Percentiles rank a stretch among this genome's conserved stretches.
These are phyloP conservation scores for Staphylotrichum longicolle DNA, from an alignment of 495 filamentous ascomycete genomes.

Conservation along the genomic window DNA sequence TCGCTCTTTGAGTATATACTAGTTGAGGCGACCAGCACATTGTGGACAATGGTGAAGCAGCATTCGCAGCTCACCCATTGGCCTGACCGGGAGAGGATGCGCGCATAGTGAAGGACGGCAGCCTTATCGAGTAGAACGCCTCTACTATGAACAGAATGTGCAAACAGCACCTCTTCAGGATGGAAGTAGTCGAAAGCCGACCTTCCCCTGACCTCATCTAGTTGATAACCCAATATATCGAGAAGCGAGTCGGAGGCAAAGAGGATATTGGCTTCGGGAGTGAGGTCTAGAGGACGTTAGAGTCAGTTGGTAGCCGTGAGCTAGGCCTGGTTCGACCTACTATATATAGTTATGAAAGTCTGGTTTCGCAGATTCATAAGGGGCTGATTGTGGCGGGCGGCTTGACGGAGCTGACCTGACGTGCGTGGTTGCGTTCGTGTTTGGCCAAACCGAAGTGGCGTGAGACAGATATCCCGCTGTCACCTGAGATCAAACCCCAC, in stretches of 20 bases:
- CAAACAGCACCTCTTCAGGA: slow-evolving; percentile 74
- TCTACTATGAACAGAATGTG: slow-evolving; percentile 66
- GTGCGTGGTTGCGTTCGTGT: slow-evolving; percentile 21
- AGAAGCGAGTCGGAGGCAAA: slow-evolving; percentile 81
- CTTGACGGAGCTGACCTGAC: slow-evolving; percentile 37
- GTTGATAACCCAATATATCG: slow-evolving; percentile 78
- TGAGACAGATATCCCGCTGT: slow-evolving; percentile 48
- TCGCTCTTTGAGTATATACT: slow-evolving; percentile 70
- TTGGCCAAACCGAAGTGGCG: slow-evolving; percentile 23
- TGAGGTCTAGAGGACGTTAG: slow-evolving; percentile 55
- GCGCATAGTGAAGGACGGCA: slow-evolving; percentile 77
- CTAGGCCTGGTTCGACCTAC: slow-evolving; percentile 49
- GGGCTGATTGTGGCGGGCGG: slow-evolving; percentile 36
- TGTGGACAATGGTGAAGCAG: slow-evolving; percentile 84
- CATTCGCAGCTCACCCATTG: slow-evolving; percentile 82
- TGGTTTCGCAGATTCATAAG: slow-evolving; percentile 66
- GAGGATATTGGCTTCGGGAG: slow-evolving; percentile 73
- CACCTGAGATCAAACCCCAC: slow-evolving; percentile 34
- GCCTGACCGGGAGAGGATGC: slow-evolving; percentile 64
- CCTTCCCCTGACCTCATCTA: slow-evolving; percentile 69
- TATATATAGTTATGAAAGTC: slow-evolving; percentile 92
- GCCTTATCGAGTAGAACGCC: slow-evolving; percentile 80
- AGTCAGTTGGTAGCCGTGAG: slow-evolving; percentile 8
- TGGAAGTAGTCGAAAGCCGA: slow-evolving; percentile 89
- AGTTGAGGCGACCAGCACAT: slow-evolving; percentile 82